These are phyloP conservation scores for Epipyxis sp. DNA, from an alignment of 108 stramenopile species.

Conservation along the genomic window DNA sequence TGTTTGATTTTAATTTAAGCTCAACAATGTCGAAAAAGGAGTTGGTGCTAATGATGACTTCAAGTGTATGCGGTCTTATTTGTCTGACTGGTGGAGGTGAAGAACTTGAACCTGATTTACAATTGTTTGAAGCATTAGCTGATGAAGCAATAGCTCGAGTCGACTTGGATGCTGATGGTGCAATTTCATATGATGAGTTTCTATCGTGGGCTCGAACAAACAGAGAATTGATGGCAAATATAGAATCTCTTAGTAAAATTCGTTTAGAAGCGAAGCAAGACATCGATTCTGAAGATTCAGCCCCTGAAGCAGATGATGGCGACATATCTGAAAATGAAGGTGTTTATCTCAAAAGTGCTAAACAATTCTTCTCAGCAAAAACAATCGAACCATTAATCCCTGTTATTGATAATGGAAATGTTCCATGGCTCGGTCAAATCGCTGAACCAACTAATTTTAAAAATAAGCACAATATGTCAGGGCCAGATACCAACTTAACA, in stretches of 20 bases:
- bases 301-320: background rate
- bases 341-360: background rate
- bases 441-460: constrained; percentile 27
- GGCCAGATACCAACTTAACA: constrained; percentile 13
- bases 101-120: constrained; percentile 33
- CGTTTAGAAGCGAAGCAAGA: background rate
- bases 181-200: constrained; percentile 38
- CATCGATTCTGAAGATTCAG: constrained; percentile 26
- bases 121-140: constrained; percentile 36
- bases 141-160: constrained; percentile 26
- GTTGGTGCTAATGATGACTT: constrained; percentile 48
- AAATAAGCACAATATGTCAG: background rate
- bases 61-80: constrained; percentile 36
- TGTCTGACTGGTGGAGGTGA: constrained; percentile 37
- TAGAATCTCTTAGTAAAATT: constrained; percentile 5
- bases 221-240: constrained; percentile 26
- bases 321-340: background rate
- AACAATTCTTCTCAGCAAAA: background rate
- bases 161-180: constrained; percentile 25
- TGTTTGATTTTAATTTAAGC: constrained; percentile 51
- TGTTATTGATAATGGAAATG: background rate
- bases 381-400: background rate
- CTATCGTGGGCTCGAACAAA: constrained; percentile 38
- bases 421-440: constrained; percentile 27
- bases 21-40: constrained; percentile 35